These are phyloP conservation scores for Populus trichocarpa DNA, from an alignment of 441 rosid genomes.

Conservation along the genomic window DNA sequence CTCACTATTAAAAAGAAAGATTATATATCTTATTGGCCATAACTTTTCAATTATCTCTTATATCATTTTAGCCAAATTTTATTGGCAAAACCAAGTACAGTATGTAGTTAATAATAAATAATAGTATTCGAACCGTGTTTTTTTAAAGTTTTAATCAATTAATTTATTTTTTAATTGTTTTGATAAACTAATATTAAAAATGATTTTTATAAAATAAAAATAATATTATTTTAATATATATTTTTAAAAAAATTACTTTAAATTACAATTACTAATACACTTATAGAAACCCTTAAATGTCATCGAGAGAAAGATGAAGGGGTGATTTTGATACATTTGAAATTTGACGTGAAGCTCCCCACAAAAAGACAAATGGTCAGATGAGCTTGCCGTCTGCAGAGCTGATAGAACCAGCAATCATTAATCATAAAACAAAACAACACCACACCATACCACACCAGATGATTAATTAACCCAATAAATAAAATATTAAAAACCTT, in stretches of 20 bases:
- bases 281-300: background rate
- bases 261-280: too few relatives aligned
- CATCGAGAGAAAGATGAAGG: background rate
- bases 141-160: too few relatives aligned
- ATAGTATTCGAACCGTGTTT: too few relatives aligned
- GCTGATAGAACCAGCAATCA: slow-evolving; percentile 38
- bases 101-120: too few relatives aligned
- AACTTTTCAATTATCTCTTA: too few relatives aligned
- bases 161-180: too few relatives aligned
- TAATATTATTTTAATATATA: too few relatives aligned
- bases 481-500: background rate
- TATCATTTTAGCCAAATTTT: background rate
- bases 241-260: too few relatives aligned
- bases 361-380: slow-evolving; percentile 3
- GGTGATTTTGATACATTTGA: background rate
- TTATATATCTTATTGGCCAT: too few relatives aligned
- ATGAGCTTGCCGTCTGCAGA: slow-evolving; percentile 20
- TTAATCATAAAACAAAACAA: background rate
- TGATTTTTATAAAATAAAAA: too few relatives aligned
- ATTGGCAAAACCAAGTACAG: background rate
- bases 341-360: background rate
- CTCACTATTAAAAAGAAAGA: too few relatives aligned
- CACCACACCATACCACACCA: background rate
- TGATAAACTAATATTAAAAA: too few relatives aligned
- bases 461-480: background rate